Conservation (phyloP, 768 basidiomycete species). For the Phaeotremella fagi region DNA sequence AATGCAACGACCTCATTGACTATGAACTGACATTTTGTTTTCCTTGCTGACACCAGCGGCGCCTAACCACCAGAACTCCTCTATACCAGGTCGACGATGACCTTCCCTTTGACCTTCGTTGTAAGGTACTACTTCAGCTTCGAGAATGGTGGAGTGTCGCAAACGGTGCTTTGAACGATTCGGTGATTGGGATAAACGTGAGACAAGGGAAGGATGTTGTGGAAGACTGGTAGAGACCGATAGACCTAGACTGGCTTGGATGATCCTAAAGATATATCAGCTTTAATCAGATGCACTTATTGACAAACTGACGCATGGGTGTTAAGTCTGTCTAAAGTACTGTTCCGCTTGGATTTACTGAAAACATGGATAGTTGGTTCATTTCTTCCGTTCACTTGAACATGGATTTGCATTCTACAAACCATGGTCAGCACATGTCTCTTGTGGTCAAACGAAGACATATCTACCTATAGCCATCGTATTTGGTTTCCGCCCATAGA, state of each 20-base stretch:
- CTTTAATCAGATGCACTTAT: background rate
- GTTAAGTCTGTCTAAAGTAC: constrained; percentile 68
- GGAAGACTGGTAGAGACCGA: constrained; percentile 12
- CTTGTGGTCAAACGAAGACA: background rate
- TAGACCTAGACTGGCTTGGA: constrained; percentile 60
- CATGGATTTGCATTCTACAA: constrained; percentile 76
- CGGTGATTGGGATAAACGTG: background rate
- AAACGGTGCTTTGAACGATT: background rate
- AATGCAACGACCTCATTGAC: background rate
- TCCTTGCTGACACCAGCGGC: constrained; percentile 22
- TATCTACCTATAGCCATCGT: constrained; percentile 73
- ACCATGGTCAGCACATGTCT: background rate
- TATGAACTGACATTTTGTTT: background rate
- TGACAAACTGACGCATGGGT: constrained; percentile 53
- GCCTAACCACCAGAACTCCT: constrained; percentile 57
- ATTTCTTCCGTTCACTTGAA: constrained; percentile 53
- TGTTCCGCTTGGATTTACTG: constrained; percentile 81
- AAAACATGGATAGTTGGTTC: constrained; percentile 64
- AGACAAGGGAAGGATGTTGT: constrained; percentile 2
- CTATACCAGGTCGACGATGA: constrained; percentile 53
- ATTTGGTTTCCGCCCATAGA: constrained; percentile 87
- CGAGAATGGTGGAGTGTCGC: constrained; percentile 52
- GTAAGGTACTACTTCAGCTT: constrained; percentile 89
- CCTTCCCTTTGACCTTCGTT: constrained; percentile 53
- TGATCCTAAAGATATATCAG: constrained; percentile 51